These are phyloP conservation scores for Aspergillus amoenus DNA, from an alignment of 2,329 filamentous ascomycete species.

Conservation along the genomic window DNA sequence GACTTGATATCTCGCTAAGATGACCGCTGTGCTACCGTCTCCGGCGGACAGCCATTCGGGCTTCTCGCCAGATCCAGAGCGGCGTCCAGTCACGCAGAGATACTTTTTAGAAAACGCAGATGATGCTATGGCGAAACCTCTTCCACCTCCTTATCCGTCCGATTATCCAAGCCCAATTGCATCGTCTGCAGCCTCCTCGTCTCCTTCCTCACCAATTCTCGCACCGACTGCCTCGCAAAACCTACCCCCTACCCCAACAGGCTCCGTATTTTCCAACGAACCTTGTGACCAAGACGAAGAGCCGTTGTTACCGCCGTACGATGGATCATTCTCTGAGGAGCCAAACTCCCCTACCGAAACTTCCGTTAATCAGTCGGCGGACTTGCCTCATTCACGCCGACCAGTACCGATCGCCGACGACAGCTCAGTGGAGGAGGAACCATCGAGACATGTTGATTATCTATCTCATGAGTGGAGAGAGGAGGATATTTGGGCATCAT, in stretches of 20 bases:
- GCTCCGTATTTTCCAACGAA: conserved; percentile 37
- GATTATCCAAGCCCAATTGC: conserved; percentile 27
- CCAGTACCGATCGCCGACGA: conserved; percentile 72
- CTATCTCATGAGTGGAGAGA: conserved; percentile 90
- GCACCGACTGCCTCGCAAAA: conserved; percentile 29
- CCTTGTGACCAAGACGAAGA: conserved; percentile 31
- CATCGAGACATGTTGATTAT: conserved; percentile 91
- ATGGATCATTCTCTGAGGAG: conserved; percentile 48
- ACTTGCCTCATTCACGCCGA: conserved; percentile 59
- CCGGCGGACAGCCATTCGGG: conserved; percentile 31
- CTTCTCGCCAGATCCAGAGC: conserved; percentile 32
- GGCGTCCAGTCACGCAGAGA: conserved; percentile 30
- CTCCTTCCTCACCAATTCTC: conserved; percentile 39
- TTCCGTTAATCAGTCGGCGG: conserved; percentile 29
- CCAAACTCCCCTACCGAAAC: conserved; percentile 21
- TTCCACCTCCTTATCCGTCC: conserved; percentile 27
- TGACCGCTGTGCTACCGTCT: conserved; percentile 37
- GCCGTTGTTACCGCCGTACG: conserved; percentile 45
- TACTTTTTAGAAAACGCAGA: conserved; percentile 30
- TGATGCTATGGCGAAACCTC: conserved; percentile 24
- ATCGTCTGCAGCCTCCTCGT: conserved; percentile 37
- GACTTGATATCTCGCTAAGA: conserved; percentile 17
- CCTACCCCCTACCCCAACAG: conserved; percentile 37
- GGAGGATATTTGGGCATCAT: conserved; percentile 96
- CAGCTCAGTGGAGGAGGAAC: conserved; percentile 69